Conservation (phyloP, 257 asterid genomes). For the Solanum sejunctum region DNA sequence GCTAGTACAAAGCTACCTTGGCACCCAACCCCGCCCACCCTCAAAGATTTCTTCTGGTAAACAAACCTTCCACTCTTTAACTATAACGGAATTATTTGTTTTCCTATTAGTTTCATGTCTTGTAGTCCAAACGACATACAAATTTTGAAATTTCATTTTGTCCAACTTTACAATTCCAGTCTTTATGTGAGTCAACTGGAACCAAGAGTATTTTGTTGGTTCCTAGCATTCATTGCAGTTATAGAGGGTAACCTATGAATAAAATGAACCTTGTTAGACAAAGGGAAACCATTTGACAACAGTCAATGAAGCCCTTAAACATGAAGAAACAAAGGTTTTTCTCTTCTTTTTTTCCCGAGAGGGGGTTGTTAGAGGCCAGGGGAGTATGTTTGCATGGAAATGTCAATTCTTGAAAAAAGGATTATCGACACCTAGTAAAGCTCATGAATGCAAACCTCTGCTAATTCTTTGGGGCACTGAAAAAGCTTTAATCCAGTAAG, state of each 20-base stretch:
- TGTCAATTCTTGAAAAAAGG: neutral
- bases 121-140: neutral
- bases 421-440: neutral
- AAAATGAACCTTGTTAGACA: neutral
- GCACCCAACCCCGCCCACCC: neutral
- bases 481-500: conserved; percentile 77
- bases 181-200: neutral
- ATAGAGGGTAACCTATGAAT: neutral
- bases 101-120: neutral
- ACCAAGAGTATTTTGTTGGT: neutral
- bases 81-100: neutral
- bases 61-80: neutral
- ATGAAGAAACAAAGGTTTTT: neutral
- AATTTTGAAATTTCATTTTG: neutral
- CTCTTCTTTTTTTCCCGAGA: neutral
- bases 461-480: conserved; percentile 70
- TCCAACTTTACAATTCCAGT: neutral
- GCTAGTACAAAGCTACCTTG: neutral
- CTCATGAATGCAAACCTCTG: conserved; percentile 40
- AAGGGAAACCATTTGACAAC: neutral
- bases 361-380: neutral
- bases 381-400: neutral
- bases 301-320: neutral
- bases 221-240: neutral
- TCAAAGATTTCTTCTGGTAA: neutral